Percentiles rank a stretch among this genome's conserved stretches.
These are phyloP conservation scores for Leccinum rimulosum DNA, from an alignment of 768 basidiomycete genomes.

Conservation along the genomic window DNA sequence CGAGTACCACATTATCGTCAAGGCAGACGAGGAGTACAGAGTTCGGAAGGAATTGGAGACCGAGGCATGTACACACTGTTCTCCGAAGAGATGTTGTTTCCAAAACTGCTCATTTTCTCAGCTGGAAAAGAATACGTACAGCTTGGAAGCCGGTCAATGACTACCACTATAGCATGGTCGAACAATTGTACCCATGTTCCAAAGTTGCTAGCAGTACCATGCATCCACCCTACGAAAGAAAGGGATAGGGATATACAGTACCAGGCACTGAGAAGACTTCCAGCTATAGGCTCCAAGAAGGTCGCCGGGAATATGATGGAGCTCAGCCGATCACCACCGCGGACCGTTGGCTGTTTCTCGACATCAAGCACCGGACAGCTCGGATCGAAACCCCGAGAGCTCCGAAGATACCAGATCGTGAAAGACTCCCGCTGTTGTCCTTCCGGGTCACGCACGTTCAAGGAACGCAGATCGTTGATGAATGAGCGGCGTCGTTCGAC, in stretches of 20 bases:
- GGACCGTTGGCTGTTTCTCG: not conserved
- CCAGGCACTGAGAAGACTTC: not conserved
- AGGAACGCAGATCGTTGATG: not conserved
- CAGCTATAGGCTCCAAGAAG: not conserved
- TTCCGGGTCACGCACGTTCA: too few relatives aligned
- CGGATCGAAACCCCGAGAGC: not conserved
- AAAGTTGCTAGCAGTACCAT: not conserved
- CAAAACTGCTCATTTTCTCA: slow-evolving; percentile 22
- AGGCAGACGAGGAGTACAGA: slow-evolving; percentile 75
- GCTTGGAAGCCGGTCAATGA: slow-evolving; percentile 45
- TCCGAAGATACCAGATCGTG: not conserved
- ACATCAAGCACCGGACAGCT: not conserved
- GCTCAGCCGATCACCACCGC: not conserved
- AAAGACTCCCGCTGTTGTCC: too few relatives aligned
- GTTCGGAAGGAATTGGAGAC: slow-evolving; percentile 70
- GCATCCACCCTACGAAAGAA: not conserved
- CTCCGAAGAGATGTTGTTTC: not conserved
- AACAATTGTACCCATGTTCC: not conserved
- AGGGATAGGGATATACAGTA: not conserved
- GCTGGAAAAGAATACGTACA: slow-evolving; percentile 88
- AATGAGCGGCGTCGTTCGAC: not conserved
- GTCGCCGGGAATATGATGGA: not conserved
- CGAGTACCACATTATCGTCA: slow-evolving; percentile 79
- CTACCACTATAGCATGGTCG: not conserved
- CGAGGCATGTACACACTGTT: slow-evolving; percentile 47